phyloP scores from a whole-genome alignment of 371 early-diverging fungal species.

The Mortierella sp. region DNA sequence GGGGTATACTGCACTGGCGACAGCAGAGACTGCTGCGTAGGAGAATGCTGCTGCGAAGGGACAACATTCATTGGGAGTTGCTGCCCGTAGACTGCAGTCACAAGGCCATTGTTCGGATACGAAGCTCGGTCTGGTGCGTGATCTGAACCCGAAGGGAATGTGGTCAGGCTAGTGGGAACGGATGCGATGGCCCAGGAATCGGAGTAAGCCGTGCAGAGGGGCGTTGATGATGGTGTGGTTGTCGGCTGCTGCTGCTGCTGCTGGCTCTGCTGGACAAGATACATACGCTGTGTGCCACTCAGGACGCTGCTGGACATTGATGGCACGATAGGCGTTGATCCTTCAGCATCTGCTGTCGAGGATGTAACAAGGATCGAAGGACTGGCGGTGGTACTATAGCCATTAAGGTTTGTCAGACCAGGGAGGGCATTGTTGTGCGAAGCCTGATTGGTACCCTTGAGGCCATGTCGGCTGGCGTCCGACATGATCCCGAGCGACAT shows the following conservation, averaged over 20 bases:
- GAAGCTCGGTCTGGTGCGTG: not conserved
- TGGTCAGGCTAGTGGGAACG: conserved; percentile 4
- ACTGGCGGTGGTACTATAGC: conserved; percentile 13
- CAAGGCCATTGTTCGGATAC: not conserved
- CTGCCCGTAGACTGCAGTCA: conserved; percentile 5
- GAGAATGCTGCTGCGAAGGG: conserved; percentile 5
- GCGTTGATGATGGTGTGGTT: not conserved
- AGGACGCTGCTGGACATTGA: conserved; percentile 27
- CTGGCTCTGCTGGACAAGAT: conserved; percentile 22
- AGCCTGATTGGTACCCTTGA: not conserved
- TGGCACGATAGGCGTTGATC: conserved; percentile 27
- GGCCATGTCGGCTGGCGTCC: not conserved
- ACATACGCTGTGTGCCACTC: conserved; percentile 14
- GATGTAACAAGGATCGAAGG: conserved; percentile 24
- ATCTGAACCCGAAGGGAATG: not conserved
- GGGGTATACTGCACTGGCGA: conserved; percentile 33
- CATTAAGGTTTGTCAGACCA: not conserved
- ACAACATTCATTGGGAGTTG: conserved; percentile 5
- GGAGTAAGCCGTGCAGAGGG: conserved; percentile 6
- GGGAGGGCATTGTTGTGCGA: too few species aligned
- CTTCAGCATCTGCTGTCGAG: conserved; percentile 10
- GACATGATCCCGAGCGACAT: conserved; percentile 34
- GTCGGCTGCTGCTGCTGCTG: conserved; percentile 10
- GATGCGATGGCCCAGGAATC: conserved; percentile 13
- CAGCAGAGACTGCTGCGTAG: conserved; percentile 22